Evolutionary conservation across 1,284 basidiomycete species (phyloP).

Genomic region (Exobasidium rhododendri): DNA sequence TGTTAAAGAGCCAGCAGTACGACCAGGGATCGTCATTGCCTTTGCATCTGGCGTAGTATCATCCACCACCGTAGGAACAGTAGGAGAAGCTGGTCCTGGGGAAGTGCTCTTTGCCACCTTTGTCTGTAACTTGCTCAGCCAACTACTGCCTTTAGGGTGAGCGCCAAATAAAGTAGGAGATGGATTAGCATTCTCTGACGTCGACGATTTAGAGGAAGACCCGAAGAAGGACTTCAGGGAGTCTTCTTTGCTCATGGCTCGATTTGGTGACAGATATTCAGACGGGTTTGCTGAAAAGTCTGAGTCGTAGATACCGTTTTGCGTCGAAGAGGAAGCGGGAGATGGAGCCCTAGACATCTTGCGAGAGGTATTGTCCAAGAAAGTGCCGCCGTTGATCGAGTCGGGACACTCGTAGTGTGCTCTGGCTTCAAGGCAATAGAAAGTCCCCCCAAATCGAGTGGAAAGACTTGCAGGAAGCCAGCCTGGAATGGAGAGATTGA

Average conservation of each 20-base stretch:
- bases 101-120: slow-evolving; percentile 3
- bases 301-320: too few relatives aligned
- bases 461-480: slow-evolving; percentile 50
- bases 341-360: neutral
- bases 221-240: neutral
- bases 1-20: neutral
- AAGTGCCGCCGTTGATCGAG: too few relatives aligned
- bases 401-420: slow-evolving; percentile 20
- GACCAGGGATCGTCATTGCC: neutral
- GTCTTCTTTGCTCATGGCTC: slow-evolving; percentile 17
- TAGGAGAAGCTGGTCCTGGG: neutral
- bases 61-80: neutral
- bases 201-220: neutral
- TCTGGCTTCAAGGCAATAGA: slow-evolving; percentile 45
- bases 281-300: neutral
- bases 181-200: neutral
- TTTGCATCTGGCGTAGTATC: neutral
- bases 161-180: neutral
- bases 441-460: slow-evolving; percentile 48
- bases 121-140: slow-evolving; percentile 39
- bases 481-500: slow-evolving; percentile 49
- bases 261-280: neutral
- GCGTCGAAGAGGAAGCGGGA: neutral
- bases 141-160: slow-evolving; percentile 21
- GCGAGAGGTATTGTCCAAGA: neutral